Evolutionary conservation across 1,284 basidiomycete genomes (phyloP).

Genomic region (Heliocybe sulcata): DNA sequence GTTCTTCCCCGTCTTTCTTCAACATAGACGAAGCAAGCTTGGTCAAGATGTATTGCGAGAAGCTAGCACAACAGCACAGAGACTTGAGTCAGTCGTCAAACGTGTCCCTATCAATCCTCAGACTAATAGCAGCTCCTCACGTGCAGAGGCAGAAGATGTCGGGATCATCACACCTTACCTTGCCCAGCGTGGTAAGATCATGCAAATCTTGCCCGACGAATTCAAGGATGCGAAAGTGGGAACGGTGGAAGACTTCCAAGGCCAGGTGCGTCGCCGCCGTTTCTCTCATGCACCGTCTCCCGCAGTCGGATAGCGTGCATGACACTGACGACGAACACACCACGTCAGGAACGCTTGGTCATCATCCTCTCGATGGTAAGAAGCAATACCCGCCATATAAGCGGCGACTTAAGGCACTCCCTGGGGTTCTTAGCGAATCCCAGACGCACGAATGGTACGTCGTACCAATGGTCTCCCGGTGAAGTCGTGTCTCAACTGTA

Average conservation of each 20-base stretch:
- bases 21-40: slow-evolving; percentile 36
- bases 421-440: slow-evolving; percentile 40
- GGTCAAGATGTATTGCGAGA: slow-evolving; percentile 30
- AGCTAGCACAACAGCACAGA: slow-evolving; percentile 20
- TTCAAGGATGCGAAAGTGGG: slow-evolving; percentile 37
- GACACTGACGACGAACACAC: not conserved
- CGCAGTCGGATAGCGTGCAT: too few species aligned
- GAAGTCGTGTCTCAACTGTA: not conserved
- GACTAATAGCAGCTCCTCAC: not conserved
- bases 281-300: not conserved
- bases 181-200: slow-evolving; percentile 42
- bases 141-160: slow-evolving; percentile 34
- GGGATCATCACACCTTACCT: slow-evolving; percentile 51
- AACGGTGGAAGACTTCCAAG: slow-evolving; percentile 58
- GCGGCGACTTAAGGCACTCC: slow-evolving; percentile 32
- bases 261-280: slow-evolving; percentile 33
- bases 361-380: slow-evolving; percentile 41
- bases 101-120: not conserved
- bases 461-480: not conserved
- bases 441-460: slow-evolving; percentile 37
- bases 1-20: slow-evolving; percentile 39
- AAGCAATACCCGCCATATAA: slow-evolving; percentile 28
- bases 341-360: slow-evolving; percentile 32
- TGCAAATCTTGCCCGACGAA: slow-evolving; percentile 21
- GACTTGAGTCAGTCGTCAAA: slow-evolving; percentile 22